phyloP scores from a whole-genome alignment of 306 rosid species.

The Prunus armeniaca region DNA sequence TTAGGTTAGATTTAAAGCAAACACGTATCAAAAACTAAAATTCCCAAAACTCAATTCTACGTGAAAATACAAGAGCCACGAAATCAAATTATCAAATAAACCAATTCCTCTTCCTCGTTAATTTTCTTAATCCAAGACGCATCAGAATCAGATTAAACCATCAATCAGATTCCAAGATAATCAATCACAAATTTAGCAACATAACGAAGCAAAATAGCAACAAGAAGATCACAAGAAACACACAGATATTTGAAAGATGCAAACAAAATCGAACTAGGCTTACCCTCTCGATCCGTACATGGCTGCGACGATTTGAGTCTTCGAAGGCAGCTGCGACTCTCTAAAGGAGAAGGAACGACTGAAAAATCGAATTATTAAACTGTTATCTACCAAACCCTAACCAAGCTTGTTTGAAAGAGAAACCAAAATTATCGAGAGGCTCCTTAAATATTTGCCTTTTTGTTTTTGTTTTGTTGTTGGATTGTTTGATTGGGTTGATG shows the following conservation, averaged over 20 bases:
- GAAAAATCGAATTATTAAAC: not conserved
- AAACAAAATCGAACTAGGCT: not conserved
- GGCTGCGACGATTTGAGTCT: not conserved
- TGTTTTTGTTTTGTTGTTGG: no score
- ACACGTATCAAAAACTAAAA: not conserved
- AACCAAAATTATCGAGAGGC: not conserved
- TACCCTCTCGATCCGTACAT: conserved; percentile 26
- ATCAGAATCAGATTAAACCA: not conserved
- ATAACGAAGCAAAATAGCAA: not conserved
- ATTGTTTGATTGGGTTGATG: not conserved
- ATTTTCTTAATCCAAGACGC: not conserved
- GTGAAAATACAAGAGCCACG: no score
- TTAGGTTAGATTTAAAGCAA: not conserved
- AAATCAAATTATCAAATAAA: not conserved
- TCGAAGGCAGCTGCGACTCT: not conserved
- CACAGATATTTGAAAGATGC: not conserved
- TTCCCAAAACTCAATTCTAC: no score
- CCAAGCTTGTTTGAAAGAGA: not conserved
- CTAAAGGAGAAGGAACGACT: not conserved
- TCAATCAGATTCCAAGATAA: not conserved
- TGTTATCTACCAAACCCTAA: not conserved
- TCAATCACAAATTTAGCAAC: not conserved
- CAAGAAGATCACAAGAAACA: not conserved
- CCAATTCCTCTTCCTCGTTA: not conserved
- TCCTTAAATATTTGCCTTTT: not conserved